Conservation (phyloP, 768 basidiomycete genomes). For the Suillus bovinus region DNA sequence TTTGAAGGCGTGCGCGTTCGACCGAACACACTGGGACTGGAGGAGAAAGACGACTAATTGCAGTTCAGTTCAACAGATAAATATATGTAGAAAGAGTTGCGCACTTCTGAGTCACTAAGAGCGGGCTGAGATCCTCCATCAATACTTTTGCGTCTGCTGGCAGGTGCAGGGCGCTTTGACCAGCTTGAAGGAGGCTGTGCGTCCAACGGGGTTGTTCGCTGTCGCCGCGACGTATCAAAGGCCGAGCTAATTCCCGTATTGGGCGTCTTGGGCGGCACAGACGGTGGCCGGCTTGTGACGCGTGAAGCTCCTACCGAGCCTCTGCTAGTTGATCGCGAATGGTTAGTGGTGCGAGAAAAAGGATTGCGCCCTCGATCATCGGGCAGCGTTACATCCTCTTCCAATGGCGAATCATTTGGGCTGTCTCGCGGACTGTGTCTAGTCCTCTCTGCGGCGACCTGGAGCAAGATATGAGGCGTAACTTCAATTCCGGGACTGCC, state of each 20-base stretch:
- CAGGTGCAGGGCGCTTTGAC: constrained; percentile 67
- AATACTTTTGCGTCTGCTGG: constrained; percentile 69
- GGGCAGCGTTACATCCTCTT: constrained; percentile 36
- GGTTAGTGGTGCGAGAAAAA: constrained; percentile 22
- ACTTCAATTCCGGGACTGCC: constrained; percentile 65
- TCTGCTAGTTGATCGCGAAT: constrained; percentile 59
- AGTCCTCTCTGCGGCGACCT: constrained; percentile 64
- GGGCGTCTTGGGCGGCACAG: constrained; percentile 57
- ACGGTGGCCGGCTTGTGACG: constrained; percentile 51
- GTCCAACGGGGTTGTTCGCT: constrained; percentile 66
- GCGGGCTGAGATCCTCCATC: constrained; percentile 56
- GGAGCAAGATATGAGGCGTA: constrained; percentile 64
- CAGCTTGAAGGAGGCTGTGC: constrained; percentile 73
- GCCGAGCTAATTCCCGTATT: constrained; percentile 47
- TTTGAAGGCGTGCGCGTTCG: constrained; percentile 73
- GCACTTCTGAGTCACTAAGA: constrained; percentile 74
- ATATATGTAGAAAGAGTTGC: constrained; percentile 16
- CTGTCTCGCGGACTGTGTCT: constrained; percentile 38
- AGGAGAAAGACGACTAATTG: constrained; percentile 33
- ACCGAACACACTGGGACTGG: constrained; percentile 46
- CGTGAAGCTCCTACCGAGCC: constrained; percentile 49
- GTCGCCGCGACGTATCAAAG: constrained; percentile 69
- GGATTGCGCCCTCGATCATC: constrained; percentile 41
- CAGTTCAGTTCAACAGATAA: constrained; percentile 7
- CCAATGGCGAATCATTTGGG: constrained; percentile 34